These are phyloP conservation scores for Harringtonia lauricola DNA, from an alignment of 2,329 filamentous ascomycete genomes.

Conservation along the genomic window DNA sequence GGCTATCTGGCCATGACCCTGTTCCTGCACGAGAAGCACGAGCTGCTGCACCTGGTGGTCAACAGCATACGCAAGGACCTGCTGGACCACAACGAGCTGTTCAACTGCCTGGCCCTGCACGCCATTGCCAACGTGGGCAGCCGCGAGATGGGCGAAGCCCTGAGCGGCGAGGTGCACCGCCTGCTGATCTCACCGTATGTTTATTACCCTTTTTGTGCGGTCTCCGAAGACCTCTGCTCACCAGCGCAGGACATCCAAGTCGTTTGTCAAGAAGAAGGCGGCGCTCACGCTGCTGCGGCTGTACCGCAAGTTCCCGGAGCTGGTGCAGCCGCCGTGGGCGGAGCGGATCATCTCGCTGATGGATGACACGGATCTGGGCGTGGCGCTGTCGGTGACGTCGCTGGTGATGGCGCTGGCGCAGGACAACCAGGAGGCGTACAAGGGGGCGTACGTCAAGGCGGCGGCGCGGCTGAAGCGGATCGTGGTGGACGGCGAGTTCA, in stretches of 20 bases:
- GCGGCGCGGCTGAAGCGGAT: conserved; percentile 82
- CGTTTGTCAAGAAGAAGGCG: conserved; percentile 99
- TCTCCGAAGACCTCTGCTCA: neutral
- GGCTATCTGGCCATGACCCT: conserved; percentile 95
- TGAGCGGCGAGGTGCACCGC: conserved; percentile 85
- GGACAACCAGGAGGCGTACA: conserved; percentile 90
- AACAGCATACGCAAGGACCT: conserved; percentile 98
- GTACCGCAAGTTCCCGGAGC: conserved; percentile 88
- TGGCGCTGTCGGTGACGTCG: conserved; percentile 90
- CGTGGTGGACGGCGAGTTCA: conserved; percentile 80
- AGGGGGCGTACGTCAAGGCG: conserved; percentile 87
- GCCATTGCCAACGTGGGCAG: conserved; percentile 97
- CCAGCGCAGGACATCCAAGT: conserved; percentile 55
- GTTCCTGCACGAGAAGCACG: conserved; percentile 94
- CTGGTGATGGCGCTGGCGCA: conserved; percentile 90
- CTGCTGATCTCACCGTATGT: conserved; percentile 87
- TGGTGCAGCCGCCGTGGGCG: conserved; percentile 93
- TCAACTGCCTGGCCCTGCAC: conserved; percentile 93
- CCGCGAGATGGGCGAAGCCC: conserved; percentile 90
- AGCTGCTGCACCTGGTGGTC: conserved; percentile 88
- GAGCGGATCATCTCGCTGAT: conserved; percentile 98
- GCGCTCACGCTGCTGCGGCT: conserved; percentile 84
- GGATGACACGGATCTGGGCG: conserved; percentile 91
- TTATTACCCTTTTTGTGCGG: neutral
- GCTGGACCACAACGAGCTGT: conserved; percentile 88